A percentile compares a stretch with the other conserved stretches of the same genome.
phyloP scores from a whole-genome alignment of 306 rosid species.

The Lupinus albus region DNA sequence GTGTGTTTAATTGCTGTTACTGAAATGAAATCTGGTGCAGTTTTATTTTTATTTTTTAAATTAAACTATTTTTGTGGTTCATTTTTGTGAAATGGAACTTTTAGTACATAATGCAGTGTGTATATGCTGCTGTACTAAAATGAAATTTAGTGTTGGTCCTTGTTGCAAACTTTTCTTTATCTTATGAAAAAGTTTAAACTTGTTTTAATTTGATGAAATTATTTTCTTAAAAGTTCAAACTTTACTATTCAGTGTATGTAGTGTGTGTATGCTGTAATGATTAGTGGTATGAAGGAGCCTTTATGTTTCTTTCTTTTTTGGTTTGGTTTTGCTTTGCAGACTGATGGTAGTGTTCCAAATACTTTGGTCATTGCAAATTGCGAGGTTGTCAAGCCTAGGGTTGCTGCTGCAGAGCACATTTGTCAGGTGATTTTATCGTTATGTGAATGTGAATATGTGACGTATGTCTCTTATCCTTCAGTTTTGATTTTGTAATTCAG shows the following conservation, averaged over 20 bases:
- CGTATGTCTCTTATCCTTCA: slow-evolving; percentile 15
- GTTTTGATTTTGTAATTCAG: slow-evolving; percentile 8
- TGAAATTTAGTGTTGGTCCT: too few species aligned
- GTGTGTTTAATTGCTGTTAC: background rate
- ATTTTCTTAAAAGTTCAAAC: background rate
- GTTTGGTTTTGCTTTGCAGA: slow-evolving; percentile 43
- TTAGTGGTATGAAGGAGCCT: background rate
- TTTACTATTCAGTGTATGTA: background rate
- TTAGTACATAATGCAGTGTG: background rate
- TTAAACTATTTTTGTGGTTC: background rate
- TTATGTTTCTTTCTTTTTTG: background rate
- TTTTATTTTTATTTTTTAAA: too few species aligned
- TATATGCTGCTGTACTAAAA: background rate
- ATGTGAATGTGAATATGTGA: background rate
- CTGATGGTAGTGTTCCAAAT: slow-evolving; percentile 98
- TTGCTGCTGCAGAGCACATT: slow-evolving; percentile 99
- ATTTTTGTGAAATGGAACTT: background rate
- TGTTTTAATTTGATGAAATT: slow-evolving; percentile 3
- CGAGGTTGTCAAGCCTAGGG: slow-evolving; percentile 97
- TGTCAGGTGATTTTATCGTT: slow-evolving; percentile 68
- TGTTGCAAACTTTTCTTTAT: too few species aligned
- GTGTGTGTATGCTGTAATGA: background rate
- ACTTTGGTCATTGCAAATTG: slow-evolving; percentile 97
- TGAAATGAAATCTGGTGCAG: background rate
- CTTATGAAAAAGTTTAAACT: background rate